Evolutionary conservation across 306 rosid species (phyloP).

Genomic region (Vigna unguiculata): DNA sequence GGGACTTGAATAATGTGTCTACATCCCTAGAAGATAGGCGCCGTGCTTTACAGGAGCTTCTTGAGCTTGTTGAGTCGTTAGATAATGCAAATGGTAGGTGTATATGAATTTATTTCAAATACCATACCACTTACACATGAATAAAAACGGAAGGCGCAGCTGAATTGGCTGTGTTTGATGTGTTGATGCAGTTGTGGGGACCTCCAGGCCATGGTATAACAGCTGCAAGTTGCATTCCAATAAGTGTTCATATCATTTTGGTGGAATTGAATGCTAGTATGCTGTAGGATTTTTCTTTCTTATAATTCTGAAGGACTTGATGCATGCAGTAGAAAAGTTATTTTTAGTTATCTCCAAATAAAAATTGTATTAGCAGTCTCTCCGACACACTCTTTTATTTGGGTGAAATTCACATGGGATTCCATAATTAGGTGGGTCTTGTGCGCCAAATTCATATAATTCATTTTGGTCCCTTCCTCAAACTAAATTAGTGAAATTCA

Average conservation of each 20-base stretch:
- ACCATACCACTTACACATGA: not conserved
- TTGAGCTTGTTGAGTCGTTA: slow-evolving; percentile 80
- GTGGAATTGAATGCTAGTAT: slow-evolving; percentile 1
- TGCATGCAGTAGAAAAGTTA: slow-evolving; percentile 5
- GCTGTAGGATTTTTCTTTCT: not conserved
- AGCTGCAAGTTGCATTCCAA: not conserved
- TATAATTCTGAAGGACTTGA: not conserved
- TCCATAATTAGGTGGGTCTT: not conserved
- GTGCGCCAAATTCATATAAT: no score
- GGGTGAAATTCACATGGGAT: not conserved
- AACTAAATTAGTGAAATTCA: not conserved
- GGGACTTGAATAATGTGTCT: slow-evolving; percentile 78
- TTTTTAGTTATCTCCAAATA: slow-evolving; percentile 15
- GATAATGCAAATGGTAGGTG: slow-evolving; percentile 84
- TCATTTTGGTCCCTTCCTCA: not conserved
- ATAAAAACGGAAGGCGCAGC: not conserved
- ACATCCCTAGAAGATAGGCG: slow-evolving; percentile 71
- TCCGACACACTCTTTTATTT: not conserved
- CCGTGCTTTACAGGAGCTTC: slow-evolving; percentile 82
- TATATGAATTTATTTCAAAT: slow-evolving; percentile 28
- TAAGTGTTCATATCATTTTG: slow-evolving; percentile 5
- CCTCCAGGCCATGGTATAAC: not conserved
- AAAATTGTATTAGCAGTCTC: not conserved
- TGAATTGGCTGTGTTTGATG: not conserved
- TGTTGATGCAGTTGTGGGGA: not conserved